Conservation (phyloP, 2,329 filamentous ascomycete genomes). For the Talaromyces sp. region DNA sequence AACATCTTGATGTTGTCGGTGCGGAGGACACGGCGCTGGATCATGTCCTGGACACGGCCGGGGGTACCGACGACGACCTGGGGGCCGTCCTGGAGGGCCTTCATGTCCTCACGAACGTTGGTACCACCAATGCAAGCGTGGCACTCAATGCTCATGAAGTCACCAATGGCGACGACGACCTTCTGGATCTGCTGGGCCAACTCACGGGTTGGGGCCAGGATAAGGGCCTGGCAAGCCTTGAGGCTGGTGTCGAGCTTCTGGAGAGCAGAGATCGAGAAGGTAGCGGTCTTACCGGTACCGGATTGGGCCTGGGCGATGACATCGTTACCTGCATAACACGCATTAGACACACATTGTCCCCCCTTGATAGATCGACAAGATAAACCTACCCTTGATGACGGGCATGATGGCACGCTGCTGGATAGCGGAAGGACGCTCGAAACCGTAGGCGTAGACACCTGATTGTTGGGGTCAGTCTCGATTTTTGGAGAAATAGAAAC, state of each 20-base stretch:
- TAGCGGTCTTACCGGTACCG: constrained; percentile 99
- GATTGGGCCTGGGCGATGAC: constrained; percentile 99
- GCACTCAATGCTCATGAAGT: constrained; percentile 99
- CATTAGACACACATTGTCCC: not conserved
- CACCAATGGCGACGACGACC: constrained; percentile 95
- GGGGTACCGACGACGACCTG: constrained; percentile 98
- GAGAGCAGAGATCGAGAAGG: constrained; percentile 97
- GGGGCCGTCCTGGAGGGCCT: constrained; percentile 89
- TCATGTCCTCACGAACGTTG: constrained; percentile 97
- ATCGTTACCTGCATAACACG: constrained; percentile 67
- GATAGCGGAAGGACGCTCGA: constrained; percentile 98
- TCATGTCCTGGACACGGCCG: constrained; percentile 99
- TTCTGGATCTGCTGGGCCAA: constrained; percentile 99
- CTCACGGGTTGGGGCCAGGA: constrained; percentile 96
- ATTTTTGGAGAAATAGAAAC: constrained; percentile 14
- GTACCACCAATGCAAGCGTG: constrained; percentile 99
- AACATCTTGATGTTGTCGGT: constrained; percentile 99
- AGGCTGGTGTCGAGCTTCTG: constrained; percentile 96
- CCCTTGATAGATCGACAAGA: not conserved
- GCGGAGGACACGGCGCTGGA: constrained; percentile 93
- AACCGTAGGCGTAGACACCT: constrained; percentile 99
- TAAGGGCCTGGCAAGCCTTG: constrained; percentile 97
- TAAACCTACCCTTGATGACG: constrained; percentile 87
- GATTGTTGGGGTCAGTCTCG: constrained; percentile 11
- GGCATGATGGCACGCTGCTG: constrained; percentile 99